Base-by-base conservation (phyloP, 352 stramenopile species). In the Pythium phragmiticola region DNA sequence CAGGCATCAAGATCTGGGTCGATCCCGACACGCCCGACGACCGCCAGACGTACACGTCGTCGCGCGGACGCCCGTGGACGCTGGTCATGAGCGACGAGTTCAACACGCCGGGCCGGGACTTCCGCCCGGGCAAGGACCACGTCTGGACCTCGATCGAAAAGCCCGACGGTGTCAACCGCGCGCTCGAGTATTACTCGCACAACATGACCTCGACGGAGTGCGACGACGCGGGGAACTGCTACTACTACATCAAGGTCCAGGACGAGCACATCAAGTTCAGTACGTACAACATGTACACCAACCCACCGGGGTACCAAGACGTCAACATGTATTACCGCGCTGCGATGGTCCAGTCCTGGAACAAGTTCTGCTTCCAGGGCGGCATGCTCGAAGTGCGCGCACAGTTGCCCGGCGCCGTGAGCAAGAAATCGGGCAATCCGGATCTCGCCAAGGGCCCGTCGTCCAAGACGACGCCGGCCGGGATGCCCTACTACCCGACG, bases 301-400 rank as follows among this genome's bases (percentile, higher is more conserved):
- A 52, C 19, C 61, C 66, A 21, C 72, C 72, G 0, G 51, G 36
- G 11, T 76, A 63, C 58, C 21, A 73, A 53, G 66, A 52, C 42
- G 55, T 49, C 7, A 47, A 61, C 42, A 30, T 52, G 56, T 79
- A 80, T 55, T 90, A 90, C 60, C 68, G 72, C 0, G 89, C 79
- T 21, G 93, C 73, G 2, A 97, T 98, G 88, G 56, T 98, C 0
- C 91, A 97, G 54, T 79, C 70, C n/a, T 98, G 94, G 94, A 95
- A 98, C 77, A 98, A 98, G 66, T 98, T 98, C 69, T 98, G 94
- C 66, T 97, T 98, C 63, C 95, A 95, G 45, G 94, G 94, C 23
- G 94, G 94, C 0, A 89, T 97, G 41, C 69, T 98, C 4, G 92
- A 97, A 64, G 86, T 98, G 7, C 70, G 82, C 41, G 80, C 89